Evolutionary conservation across 495 filamentous ascomycete species (phyloP), one percentile per base, ranked within the genome.

Genomic region (Penicillium soppii): DNA sequence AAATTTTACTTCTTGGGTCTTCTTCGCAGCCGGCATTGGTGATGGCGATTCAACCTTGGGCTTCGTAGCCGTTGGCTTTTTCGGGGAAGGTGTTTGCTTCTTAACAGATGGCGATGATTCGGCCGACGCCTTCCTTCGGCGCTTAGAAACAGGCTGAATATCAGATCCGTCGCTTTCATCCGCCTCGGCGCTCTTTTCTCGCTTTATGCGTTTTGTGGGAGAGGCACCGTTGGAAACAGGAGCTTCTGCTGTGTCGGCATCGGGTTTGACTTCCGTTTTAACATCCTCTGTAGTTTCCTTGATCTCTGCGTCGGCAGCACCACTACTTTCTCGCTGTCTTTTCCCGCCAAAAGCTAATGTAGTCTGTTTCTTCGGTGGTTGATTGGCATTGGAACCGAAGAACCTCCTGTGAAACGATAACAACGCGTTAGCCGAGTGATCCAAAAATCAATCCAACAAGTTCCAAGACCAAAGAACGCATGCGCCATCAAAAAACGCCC

Each of bases 361-460:
- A 2, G 89, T 84, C 68, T 95, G 91, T 66, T 88, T 84, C 23
- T 80, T 78, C 3, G 78, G 77, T 7, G 80, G 76, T 35, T 72
- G 65, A 43, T 69, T 62, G 4, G 68, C 54, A 59, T 66, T 68
- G 2, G 71, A 73, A 5, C 74, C 72, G 37, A 77, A 77, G 41
- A 77, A 77, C 36, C 70, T 63, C 57, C 74, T 77, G 44, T 33
- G 40, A 9, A 43, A 36, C 15, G 13, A 37, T 38, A 4, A 23
- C 7, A 43, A 42, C 13, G 5, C 12, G 33, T 58, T 47, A 58
- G 45, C 17, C 6, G 23, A 1, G 13, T 36, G 7, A 21, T 40
- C n/a, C 5, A 15, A 45, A 27, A 30, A 1, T 30, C 47, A 7
- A 47, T 21, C 21, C 38, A 23, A 44, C 5, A 43, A 5, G 47